A percentile compares a stretch with the other conserved stretches of the same genome.
Evolutionary conservation across 805 yeast genomes (phyloP).

Genomic region (Candida rishiriensis): DNA sequence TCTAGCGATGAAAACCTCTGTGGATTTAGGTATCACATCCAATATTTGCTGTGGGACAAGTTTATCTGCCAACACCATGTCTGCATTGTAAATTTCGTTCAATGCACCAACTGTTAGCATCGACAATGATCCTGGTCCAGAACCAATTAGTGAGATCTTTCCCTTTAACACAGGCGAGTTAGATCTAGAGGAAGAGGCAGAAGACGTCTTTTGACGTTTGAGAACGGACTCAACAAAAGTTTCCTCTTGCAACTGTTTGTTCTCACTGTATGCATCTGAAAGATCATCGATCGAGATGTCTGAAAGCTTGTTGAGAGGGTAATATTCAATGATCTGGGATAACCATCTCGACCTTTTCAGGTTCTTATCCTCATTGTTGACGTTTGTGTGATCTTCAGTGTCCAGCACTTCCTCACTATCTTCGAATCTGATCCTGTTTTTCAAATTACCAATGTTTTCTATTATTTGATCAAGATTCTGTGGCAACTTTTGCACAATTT

Average conservation of each 20-base stretch:
- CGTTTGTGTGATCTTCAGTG: conserved; percentile 30
- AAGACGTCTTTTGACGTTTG: background rate
- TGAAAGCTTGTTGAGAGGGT: conserved; percentile 66
- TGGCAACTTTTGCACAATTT: conserved; percentile 62
- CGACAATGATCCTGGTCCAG: conserved; percentile 89
- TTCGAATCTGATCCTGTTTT: conserved; percentile 50
- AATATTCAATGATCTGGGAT: conserved; percentile 86
- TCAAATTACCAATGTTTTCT: conserved; percentile 60
- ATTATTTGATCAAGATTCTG: conserved; percentile 66
- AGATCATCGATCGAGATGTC: conserved; percentile 57
- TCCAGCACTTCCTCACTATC: conserved; percentile 37
- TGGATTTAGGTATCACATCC: conserved; percentile 70
- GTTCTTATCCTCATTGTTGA: conserved; percentile 47
- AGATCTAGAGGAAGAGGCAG: too few relatives aligned
- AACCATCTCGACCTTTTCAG: conserved; percentile 75
- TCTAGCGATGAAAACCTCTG: conserved; percentile 79
- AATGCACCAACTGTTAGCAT: conserved; percentile 82
- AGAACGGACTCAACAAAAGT: background rate
- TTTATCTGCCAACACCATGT: conserved; percentile 82
- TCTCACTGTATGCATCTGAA: conserved; percentile 24
- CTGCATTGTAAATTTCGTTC: conserved; percentile 75
- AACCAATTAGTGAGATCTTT: conserved; percentile 75
- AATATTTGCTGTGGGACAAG: conserved; percentile 86
- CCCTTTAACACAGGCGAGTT: conserved; percentile 34
- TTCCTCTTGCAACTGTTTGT: background rate